Evolutionary conservation across 192 early-diverging fungal species (phyloP).

Genomic region (Mortierella hygrophila): DNA sequence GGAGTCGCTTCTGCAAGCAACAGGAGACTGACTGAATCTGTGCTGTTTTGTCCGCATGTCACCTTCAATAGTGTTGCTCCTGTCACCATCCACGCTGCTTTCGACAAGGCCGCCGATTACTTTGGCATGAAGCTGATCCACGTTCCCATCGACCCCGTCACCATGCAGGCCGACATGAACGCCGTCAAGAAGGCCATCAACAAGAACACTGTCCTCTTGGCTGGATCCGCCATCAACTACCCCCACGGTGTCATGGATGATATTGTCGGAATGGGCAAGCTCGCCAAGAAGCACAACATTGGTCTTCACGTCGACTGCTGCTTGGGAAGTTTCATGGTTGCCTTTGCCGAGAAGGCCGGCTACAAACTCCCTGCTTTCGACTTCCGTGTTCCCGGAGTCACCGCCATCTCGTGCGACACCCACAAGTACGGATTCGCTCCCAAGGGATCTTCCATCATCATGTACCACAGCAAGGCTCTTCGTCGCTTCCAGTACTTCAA

Average conservation of each 20-base stretch:
- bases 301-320: constrained; percentile 97
- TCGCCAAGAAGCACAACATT: constrained; percentile 86
- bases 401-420: constrained; percentile 95
- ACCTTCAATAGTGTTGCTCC: constrained; percentile 78
- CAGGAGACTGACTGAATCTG: background rate
- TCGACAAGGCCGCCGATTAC: constrained; percentile 95
- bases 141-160: constrained; percentile 84
- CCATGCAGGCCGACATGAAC: constrained; percentile 81
- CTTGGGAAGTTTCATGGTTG: constrained; percentile 94
- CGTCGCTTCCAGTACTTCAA: constrained; percentile 95
- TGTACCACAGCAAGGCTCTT: constrained; percentile 85
- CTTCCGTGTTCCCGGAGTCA: constrained; percentile 92
- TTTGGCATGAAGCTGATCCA: constrained; percentile 91
- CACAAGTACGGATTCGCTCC: constrained; percentile 99
- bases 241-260: constrained; percentile 96
- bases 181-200: constrained; percentile 86
- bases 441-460: constrained; percentile 96
- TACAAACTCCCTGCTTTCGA: constrained; percentile 87
- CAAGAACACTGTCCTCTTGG: constrained; percentile 92
- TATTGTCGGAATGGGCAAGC: constrained; percentile 79
- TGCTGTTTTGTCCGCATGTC: background rate
- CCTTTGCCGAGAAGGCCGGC: constrained; percentile 94
- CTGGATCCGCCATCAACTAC: constrained; percentile 92
- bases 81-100: constrained; percentile 94
- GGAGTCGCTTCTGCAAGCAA: background rate